Percentiles rank a stretch among this genome's conserved stretches.
Evolutionary conservation across 2,329 filamentous ascomycete genomes (phyloP).

Genomic region (Fusarium miscanthi): DNA sequence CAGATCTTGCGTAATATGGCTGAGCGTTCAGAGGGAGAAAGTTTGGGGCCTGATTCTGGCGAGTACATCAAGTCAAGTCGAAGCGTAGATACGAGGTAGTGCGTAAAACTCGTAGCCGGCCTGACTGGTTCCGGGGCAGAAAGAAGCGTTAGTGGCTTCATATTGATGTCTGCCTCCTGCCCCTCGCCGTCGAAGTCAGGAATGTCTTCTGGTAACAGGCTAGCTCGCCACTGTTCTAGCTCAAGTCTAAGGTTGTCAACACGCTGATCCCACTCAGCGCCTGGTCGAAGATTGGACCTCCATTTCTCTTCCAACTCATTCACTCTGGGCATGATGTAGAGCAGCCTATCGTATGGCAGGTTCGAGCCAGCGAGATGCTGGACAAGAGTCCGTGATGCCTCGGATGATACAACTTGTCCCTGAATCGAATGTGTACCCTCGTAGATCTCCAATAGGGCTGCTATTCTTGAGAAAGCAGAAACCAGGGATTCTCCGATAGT

Average conservation of each 20-base stretch:
- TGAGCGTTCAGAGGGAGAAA: background rate
- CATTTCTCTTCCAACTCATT: conserved; percentile 33
- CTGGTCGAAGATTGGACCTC: conserved; percentile 10
- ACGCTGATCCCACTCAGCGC: conserved; percentile 7
- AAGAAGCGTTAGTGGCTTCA: background rate
- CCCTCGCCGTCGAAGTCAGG: background rate
- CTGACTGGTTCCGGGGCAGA: conserved; percentile 18
- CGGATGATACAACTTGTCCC: background rate
- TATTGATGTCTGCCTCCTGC: background rate
- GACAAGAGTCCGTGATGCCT: conserved; percentile 9
- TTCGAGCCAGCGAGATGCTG: conserved; percentile 8
- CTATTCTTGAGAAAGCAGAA: conserved; percentile 30
- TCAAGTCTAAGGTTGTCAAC: conserved; percentile 7
- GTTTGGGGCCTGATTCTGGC: background rate
- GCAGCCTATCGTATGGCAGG: conserved; percentile 11
- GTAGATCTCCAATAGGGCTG: conserved; percentile 31
- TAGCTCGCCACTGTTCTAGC: conserved; percentile 22
- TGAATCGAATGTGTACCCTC: conserved; percentile 29
- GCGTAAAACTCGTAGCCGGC: conserved; percentile 29
- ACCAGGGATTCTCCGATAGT: conserved; percentile 22
- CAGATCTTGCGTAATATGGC: conserved; percentile 14
- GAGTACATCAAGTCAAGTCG: conserved; percentile 31
- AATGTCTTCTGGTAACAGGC: background rate
- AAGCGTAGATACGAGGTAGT: conserved; percentile 24
- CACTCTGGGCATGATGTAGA: conserved; percentile 25